These are phyloP conservation scores for Ascochyta rabiei DNA, from an alignment of 2,329 filamentous ascomycete genomes.

Conservation along the genomic window DNA sequence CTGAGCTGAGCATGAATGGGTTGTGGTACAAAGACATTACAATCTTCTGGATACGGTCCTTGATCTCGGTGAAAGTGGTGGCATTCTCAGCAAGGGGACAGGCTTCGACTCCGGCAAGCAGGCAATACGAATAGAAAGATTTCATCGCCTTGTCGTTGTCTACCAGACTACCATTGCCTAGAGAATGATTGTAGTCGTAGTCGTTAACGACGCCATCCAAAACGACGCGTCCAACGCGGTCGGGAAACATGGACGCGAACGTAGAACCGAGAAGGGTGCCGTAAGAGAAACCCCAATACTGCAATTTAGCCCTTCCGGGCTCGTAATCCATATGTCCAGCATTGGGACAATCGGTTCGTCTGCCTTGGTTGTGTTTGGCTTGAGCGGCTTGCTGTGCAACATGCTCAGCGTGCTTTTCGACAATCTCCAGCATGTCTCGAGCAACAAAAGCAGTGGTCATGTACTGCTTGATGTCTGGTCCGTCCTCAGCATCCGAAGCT, in stretches of 20 bases:
- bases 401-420: conserved; percentile 52
- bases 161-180: conserved; percentile 50
- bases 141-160: conserved; percentile 54
- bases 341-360: background rate
- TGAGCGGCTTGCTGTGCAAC: conserved; percentile 19
- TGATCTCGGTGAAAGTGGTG: conserved; percentile 44
- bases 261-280: conserved; percentile 52
- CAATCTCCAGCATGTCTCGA: conserved; percentile 57
- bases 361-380: background rate
- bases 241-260: conserved; percentile 48
- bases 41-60: conserved; percentile 41
- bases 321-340: conserved; percentile 6
- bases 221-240: conserved; percentile 43
- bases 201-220: conserved; percentile 56
- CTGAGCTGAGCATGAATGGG: conserved; percentile 46
- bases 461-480: conserved; percentile 50
- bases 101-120: conserved; percentile 46
- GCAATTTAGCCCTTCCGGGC: conserved; percentile 38
- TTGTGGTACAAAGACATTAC: conserved; percentile 48
- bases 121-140: conserved; percentile 54
- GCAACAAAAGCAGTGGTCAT: conserved; percentile 56
- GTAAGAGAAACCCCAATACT: conserved; percentile 57
- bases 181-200: conserved; percentile 42
- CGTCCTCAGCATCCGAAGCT: conserved; percentile 31
- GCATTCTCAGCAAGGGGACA: conserved; percentile 50